These are phyloP conservation scores for Russula sp. DNA, from an alignment of 768 basidiomycete species.

Conservation along the genomic window DNA sequence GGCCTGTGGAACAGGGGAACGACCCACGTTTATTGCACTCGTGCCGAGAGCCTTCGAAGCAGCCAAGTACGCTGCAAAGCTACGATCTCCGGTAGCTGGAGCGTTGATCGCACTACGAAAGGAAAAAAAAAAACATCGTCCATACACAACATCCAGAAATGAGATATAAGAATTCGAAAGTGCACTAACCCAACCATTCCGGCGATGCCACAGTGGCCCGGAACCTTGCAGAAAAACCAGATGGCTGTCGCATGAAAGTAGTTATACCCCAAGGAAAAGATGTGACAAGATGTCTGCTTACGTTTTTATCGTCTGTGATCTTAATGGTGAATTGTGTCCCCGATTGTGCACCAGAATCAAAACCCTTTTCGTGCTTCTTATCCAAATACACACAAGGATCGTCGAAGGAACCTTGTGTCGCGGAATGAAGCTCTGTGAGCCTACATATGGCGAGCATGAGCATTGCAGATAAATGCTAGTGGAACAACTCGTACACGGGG, in stretches of 20 bases:
- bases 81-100: conserved; percentile 45
- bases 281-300: conserved; percentile 34
- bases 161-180: not conserved
- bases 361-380: conserved; percentile 46
- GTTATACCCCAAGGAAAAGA: not conserved
- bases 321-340: conserved; percentile 46
- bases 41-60: conserved; percentile 42
- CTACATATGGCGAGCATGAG: conserved; percentile 21
- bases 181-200: conserved; percentile 48
- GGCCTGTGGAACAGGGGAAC: not conserved
- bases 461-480: not conserved
- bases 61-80: conserved; percentile 41
- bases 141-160: not conserved
- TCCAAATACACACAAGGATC: conserved; percentile 42
- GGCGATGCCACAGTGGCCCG: conserved; percentile 47
- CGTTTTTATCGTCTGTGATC: conserved; percentile 48
- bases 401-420: conserved; percentile 36
- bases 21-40: conserved; percentile 38
- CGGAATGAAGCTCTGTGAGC: conserved; percentile 31
- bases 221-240: conserved; percentile 55
- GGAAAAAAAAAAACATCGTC: not conserved
- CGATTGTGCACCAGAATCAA: conserved; percentile 51
- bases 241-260: conserved; percentile 41
- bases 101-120: conserved; percentile 46
- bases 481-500: conserved; percentile 40